A percentile compares a stretch with the other conserved stretches of the same genome.
phyloP scores from a whole-genome alignment of 805 yeast genomes.

The Ogataea degrootiae region DNA sequence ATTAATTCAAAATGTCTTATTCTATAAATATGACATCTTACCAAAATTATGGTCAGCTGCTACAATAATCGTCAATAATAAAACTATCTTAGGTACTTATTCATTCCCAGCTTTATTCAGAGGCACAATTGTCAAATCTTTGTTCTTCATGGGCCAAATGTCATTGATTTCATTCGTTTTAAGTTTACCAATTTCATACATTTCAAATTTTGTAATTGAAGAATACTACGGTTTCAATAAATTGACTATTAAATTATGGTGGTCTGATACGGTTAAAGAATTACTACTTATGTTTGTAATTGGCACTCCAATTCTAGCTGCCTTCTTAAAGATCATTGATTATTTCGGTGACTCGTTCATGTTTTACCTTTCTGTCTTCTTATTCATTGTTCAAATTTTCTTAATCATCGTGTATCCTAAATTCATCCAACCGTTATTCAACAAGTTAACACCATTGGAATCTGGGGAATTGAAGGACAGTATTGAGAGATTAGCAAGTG shows the following conservation, averaged over 20 bases:
- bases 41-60: constrained; percentile 59
- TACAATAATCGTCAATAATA: constrained; percentile 22
- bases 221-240: constrained; percentile 93
- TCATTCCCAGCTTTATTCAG: constrained; percentile 28
- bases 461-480: constrained; percentile 82
- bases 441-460: constrained; percentile 84
- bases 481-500: constrained; percentile 73
- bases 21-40: constrained; percentile 56
- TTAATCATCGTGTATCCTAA: constrained; percentile 77
- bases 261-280: constrained; percentile 65
- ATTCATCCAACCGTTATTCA: constrained; percentile 87
- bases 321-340: constrained; percentile 75
- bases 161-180: constrained; percentile 47
- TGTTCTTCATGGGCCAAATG: constrained; percentile 55
- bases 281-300: constrained; percentile 48
- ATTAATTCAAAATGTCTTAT: constrained; percentile 50
- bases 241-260: constrained; percentile 66
- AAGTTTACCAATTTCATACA: constrained; percentile 66
- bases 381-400: constrained; percentile 66
- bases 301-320: constrained; percentile 71
- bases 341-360: constrained; percentile 77
- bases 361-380: constrained; percentile 69
- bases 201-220: constrained; percentile 82
- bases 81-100: constrained; percentile 25
- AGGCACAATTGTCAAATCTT: constrained; percentile 67